Evolutionary conservation across 192 early-diverging fungal genomes (phyloP).

Genomic region (Linderina pennispora): DNA sequence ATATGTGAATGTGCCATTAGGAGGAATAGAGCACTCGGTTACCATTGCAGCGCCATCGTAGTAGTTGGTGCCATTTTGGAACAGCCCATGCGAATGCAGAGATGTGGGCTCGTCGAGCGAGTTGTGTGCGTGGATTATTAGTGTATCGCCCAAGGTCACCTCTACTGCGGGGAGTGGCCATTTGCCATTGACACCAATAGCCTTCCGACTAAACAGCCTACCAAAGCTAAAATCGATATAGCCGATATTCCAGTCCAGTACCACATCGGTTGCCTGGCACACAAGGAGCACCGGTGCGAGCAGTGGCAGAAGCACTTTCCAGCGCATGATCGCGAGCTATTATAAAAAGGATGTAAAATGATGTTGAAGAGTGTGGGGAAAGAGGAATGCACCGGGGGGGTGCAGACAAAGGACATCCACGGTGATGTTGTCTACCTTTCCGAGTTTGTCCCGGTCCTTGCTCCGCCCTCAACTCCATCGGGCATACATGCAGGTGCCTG

Average conservation of each 20-base stretch:
- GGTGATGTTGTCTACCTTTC: too few relatives aligned
- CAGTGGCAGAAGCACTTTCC: background rate
- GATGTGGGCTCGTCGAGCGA: constrained; percentile 53
- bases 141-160: constrained; percentile 16
- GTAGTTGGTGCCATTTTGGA: constrained; percentile 65
- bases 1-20: constrained; percentile 61
- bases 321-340: too few relatives aligned
- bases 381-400: too few relatives aligned
- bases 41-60: constrained; percentile 63
- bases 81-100: constrained; percentile 71
- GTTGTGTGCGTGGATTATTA: constrained; percentile 45
- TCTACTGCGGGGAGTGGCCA: constrained; percentile 52
- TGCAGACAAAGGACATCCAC: too few relatives aligned
- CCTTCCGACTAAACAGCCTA: constrained; percentile 53
- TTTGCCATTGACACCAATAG: constrained; percentile 57
- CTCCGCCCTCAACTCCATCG: too few relatives aligned
- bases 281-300: background rate
- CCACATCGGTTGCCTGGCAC: constrained; percentile 26
- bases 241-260: constrained; percentile 57
- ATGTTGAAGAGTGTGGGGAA: too few relatives aligned
- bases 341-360: background rate
- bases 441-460: too few relatives aligned
- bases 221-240: constrained; percentile 53
- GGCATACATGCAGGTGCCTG: too few relatives aligned
- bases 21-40: constrained; percentile 69